Conservation (phyloP, 495 filamentous ascomycete species). For the Acidomyces sp. region DNA sequence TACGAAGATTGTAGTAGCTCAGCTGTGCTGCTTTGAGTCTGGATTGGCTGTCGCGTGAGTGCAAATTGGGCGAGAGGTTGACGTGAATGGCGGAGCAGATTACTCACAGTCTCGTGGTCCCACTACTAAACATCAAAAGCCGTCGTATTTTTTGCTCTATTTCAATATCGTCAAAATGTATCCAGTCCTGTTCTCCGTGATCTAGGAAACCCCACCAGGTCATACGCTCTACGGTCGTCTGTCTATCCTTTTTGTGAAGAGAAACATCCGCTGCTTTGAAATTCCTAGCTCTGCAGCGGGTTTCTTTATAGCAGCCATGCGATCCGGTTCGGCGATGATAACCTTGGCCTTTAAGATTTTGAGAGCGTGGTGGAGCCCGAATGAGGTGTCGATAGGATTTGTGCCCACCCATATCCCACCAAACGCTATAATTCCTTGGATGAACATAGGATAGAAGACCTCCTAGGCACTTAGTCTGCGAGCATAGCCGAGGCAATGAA, state of each 20-base stretch:
- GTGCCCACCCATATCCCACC: constrained; percentile 29
- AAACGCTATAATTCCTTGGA: constrained; percentile 28
- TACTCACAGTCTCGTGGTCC: constrained; percentile 24
- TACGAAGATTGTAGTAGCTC: constrained; percentile 19
- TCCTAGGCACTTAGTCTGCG: neutral
- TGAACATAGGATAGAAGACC: constrained; percentile 26
- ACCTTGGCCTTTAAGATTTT: constrained; percentile 29
- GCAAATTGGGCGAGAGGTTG: too few relatives aligned
- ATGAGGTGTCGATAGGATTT: constrained; percentile 30
- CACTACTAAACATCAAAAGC: constrained; percentile 6
- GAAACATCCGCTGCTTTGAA: constrained; percentile 34
- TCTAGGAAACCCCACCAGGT: constrained; percentile 16
- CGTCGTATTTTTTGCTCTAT: neutral
- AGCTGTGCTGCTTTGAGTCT: constrained; percentile 19
- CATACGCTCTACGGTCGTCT: neutral
- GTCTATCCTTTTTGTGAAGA: constrained; percentile 33
- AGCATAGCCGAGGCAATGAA: neutral
- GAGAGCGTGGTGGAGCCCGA: constrained; percentile 33
- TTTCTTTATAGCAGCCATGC: constrained; percentile 30
- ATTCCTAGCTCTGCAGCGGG: constrained; percentile 34
- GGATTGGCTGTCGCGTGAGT: too few relatives aligned
- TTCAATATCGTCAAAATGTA: constrained; percentile 15
- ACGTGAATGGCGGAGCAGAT: too few relatives aligned
- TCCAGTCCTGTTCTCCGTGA: constrained; percentile 24
- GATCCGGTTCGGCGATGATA: constrained; percentile 39